Evolutionary conservation across 1,284 basidiomycete species (phyloP), one percentile per base, ranked within the genome.

Genomic region (Irpex sp.): DNA sequence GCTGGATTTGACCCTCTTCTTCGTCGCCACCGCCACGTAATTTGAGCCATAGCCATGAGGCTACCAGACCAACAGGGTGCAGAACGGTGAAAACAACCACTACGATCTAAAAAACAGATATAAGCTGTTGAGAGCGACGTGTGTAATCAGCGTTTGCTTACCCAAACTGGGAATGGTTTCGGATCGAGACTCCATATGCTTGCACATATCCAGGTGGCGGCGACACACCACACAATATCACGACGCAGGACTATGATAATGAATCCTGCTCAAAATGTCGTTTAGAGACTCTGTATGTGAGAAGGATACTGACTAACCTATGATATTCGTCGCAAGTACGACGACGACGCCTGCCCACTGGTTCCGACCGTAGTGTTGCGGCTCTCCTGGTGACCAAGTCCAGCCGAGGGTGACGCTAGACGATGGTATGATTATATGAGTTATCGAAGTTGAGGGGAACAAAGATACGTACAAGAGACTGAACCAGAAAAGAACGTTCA

Each of bases 211-310:
- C 89, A 92, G 0, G 84, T 85, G 0, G 88, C 85, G 0, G 87
- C 86, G 13, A 88, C 79, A 58, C 86, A 85, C 87, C 88, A 91
- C 0, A 91, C 86, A 60, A 92, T 76, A 68, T 92, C 91, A 6
- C 82, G 78, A 3, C 86, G 77, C 3, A 81, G 26, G 1, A 82
- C 68, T 38, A 91, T 73, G 31, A 90, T 80, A n/a, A 84, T 40
- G 0, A 88, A 70, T 1, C 84, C 83, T 67, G 83, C 8, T 37
- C n/a, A 21, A 13, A 11, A 21, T 21, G 40, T 57, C 64, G 21
- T 57, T 31, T 55, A n/a, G 7, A 31, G 15, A 40, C 31, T 5
- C 21, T 2, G 4, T 5, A 37, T 26, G 21, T 9, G 36, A 17
- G 34, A 15, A 58, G 15, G 19, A 57, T 19, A 8, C 3, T 13